These are phyloP conservation scores for Herpetomonas tarakana DNA, from an alignment of 208 protist species.

Conservation along the genomic window DNA sequence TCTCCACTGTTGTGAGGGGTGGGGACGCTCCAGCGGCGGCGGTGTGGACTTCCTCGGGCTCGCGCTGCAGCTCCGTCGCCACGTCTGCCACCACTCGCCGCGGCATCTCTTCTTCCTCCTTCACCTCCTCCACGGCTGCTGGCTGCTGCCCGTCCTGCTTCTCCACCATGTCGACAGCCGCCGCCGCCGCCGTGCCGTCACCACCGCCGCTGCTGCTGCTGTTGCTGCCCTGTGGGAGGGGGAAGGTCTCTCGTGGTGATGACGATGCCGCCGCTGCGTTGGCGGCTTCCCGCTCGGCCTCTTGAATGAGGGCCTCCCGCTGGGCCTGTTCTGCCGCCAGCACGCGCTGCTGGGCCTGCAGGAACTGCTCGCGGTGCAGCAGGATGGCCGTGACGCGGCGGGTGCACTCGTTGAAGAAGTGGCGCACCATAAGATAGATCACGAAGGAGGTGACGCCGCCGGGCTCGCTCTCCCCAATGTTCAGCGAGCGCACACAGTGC, in stretches of 20 bases:
- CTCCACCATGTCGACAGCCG: too few relatives aligned
- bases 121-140: too few relatives aligned
- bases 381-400: conserved; percentile 32
- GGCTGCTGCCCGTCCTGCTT: too few relatives aligned
- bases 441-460: conserved; percentile 81
- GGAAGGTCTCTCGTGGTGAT: background rate
- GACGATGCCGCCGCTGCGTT: background rate
- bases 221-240: background rate
- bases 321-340: conserved; percentile 2
- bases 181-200: too few relatives aligned
- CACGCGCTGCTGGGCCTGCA: conserved; percentile 9
- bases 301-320: background rate
- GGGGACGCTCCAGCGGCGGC: background rate
- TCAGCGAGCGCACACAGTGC: conserved; percentile 62
- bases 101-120: too few relatives aligned
- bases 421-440: conserved; percentile 81
- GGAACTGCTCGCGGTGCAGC: conserved; percentile 17
- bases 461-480: conserved; percentile 61
- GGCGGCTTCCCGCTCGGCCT: background rate
- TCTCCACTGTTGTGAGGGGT: background rate
- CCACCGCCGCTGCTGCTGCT: background rate
- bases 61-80: too few relatives aligned
- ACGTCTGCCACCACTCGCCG: too few relatives aligned
- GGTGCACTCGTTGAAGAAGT: conserved; percentile 78
- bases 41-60: too few relatives aligned